Base-by-base conservation (phyloP, 1,284 basidiomycete genomes). In the Golubevia sp. region DNA sequence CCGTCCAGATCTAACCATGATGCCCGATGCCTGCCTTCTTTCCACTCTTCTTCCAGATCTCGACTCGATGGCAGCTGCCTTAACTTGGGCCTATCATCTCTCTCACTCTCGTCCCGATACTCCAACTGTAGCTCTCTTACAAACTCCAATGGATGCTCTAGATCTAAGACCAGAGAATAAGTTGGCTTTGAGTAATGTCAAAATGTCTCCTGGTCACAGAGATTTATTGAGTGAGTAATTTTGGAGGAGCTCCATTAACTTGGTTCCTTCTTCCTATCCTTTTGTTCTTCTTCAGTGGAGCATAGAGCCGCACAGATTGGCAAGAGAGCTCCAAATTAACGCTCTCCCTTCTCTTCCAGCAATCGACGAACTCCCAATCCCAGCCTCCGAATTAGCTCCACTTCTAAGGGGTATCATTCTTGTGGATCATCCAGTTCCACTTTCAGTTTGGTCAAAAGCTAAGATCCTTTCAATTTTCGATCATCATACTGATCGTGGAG, bases 91-190 rank as follows among this genome's bases (percentile, higher is more conserved):
- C 8, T 81, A 81, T 62, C 78, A 81, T 59, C 65, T 81, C 20
- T 67, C 70, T 44, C 77, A 81, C 53, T 25, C 70, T 73, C 0
- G 65, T 76, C 25, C 65, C 74, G 2, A 56, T 75, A 4, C 57
- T 75, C 15, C 6, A 15, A 58, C 66, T 7, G 55, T 71, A 13
- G 74, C 69, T 0, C 63, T 79, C 1, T 62, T 80, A 1, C 75
- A 76, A 55, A 79, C 70, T 6, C 64, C 58, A 25, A 56, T 61
- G 57, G 83, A 84, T 53, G 84, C 84, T 11, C 71, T 85, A 21
- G 79, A 84, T 44, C 65, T 85, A 26, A 70, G 84, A 13, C 84
- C 84, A 0, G 84, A 85, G 63, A 85, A 85, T 68, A 69, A 78
- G 23, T 64, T 85, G 24, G 76, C 82, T 0, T 66, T 85, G 15